These are phyloP conservation scores for Atkinsonella hypoxylon DNA, from an alignment of 2,329 filamentous ascomycete genomes.

Conservation along the genomic window DNA sequence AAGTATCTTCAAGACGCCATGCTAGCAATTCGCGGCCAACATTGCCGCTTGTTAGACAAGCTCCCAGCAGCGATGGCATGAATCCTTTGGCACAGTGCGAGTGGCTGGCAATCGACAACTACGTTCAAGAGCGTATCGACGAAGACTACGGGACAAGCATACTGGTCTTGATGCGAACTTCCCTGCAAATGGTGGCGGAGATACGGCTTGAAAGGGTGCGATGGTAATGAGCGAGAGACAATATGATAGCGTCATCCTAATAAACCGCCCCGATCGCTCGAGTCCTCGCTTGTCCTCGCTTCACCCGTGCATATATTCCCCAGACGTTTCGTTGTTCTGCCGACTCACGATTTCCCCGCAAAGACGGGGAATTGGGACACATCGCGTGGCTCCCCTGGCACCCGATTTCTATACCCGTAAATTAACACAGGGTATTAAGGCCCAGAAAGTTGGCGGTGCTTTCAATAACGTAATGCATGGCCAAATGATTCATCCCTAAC, in stretches of 20 bases:
- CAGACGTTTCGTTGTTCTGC: neutral
- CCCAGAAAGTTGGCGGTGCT: neutral
- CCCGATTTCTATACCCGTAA: neutral
- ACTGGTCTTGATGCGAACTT: neutral
- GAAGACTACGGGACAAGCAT: neutral
- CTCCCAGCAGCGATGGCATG: too few relatives aligned
- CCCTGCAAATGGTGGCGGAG: neutral
- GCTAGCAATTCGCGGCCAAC: too few relatives aligned
- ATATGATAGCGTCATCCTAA: too few relatives aligned
- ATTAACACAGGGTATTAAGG: neutral
- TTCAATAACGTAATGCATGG: neutral
- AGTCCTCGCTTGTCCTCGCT: neutral
- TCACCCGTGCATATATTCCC: neutral
- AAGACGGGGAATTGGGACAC: constrained; percentile 1
- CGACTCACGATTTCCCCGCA: constrained; percentile 3
- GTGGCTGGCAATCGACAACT: neutral
- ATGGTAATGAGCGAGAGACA: neutral
- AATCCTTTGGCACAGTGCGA: neutral
- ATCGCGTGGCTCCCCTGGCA: neutral
- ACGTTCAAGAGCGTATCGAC: neutral
- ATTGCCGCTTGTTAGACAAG: too few relatives aligned
- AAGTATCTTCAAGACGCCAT: too few relatives aligned
- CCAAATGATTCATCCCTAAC: neutral
- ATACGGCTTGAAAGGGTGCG: neutral
- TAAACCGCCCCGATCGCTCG: too few relatives aligned